Evolutionary conservation across 805 yeast genomes (phyloP).

Genomic region (Yamadazyma tumulicola): DNA sequence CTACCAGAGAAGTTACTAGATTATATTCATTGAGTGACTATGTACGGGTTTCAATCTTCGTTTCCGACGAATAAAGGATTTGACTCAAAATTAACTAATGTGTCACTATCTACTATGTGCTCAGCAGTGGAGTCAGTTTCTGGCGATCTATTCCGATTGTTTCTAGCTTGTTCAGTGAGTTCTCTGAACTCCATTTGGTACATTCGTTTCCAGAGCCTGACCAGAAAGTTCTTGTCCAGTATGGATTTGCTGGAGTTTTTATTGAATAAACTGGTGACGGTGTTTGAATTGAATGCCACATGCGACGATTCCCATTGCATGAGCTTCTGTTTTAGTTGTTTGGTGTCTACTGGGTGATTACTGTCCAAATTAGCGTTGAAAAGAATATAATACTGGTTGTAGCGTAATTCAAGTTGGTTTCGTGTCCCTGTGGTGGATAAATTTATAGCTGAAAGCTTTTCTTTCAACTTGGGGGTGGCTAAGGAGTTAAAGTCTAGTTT

Average conservation of each 20-base stretch:
- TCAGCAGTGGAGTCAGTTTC: background rate
- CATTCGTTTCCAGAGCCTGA: slow-evolving; percentile 39
- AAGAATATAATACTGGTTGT: slow-evolving; percentile 70
- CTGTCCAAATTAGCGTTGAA: slow-evolving; percentile 84
- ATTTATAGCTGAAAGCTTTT: slow-evolving; percentile 50
- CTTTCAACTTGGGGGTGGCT: slow-evolving; percentile 56
- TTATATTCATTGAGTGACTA: too few relatives aligned
- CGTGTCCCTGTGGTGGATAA: slow-evolving; percentile 64
- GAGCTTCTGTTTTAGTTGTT: slow-evolving; percentile 52
- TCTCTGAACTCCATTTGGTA: slow-evolving; percentile 38
- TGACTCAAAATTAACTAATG: background rate
- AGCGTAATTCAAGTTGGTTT: slow-evolving; percentile 61
- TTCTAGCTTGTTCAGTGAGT: slow-evolving; percentile 34
- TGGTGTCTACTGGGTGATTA: slow-evolving; percentile 55
- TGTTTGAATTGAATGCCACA: slow-evolving; percentile 25
- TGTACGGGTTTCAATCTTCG: too few relatives aligned
- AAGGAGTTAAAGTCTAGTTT: slow-evolving; percentile 63
- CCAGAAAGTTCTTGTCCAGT: slow-evolving; percentile 46
- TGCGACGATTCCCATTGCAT: slow-evolving; percentile 62
- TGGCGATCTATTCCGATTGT: background rate
- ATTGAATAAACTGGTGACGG: slow-evolving; percentile 21
- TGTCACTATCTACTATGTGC: background rate
- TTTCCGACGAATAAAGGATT: slow-evolving; percentile 5
- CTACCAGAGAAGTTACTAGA: too few relatives aligned
- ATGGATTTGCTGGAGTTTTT: slow-evolving; percentile 24